Base-by-base conservation (phyloP, 345 rosid genomes). In the Brassica carinata region DNA sequence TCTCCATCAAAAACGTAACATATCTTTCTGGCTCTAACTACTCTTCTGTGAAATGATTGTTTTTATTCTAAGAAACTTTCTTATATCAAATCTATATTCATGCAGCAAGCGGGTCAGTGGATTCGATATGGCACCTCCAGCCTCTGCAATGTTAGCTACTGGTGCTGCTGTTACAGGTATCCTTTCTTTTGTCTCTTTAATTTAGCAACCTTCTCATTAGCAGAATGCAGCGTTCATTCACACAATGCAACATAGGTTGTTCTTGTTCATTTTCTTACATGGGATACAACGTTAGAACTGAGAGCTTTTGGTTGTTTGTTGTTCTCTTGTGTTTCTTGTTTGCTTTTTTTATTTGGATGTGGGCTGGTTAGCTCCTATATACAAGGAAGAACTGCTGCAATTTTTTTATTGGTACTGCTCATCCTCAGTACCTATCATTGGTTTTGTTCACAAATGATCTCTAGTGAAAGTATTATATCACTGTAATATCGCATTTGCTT, bases 91-190 rank as follows among this genome's bases (percentile, higher is more conserved):
- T 78, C 3, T 79, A 3, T 80, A 2, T 69, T 14, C 58, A 83
- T 86, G 65, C 90, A 94, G 97, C 84, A 92, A 90, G 86, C 84
- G 96, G 59, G 85, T 86, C 66, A 90, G 97, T 82, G 96, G 94
- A 71, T 91, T 91, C 69, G 98, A 93, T 74, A 90, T 90, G 97
- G 96, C 97, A 31, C 97, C 96, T 85, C 92, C 94, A 74, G 81
- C 90, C 82, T 89, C 96, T 79, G 91, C 96, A 63, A 84, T 90
- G 92, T 69, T 93, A 71, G 84, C 90, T 79, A 81, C 82, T 58
- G 91, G 85, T 67, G 87, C 86, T 8, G 38, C 90, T 82, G 69
- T 69, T 69, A 78, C 91, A 84, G 96, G 95, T 92, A 86, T 57
- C 69, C 38, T 26, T 67, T 6, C 26, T 40, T 61, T 38, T 62